Evolutionary conservation across 176 grass and related monocot species (phyloP), one percentile per base, ranked within the genome.

Genomic region (Cenchrus fungigraminus): DNA sequence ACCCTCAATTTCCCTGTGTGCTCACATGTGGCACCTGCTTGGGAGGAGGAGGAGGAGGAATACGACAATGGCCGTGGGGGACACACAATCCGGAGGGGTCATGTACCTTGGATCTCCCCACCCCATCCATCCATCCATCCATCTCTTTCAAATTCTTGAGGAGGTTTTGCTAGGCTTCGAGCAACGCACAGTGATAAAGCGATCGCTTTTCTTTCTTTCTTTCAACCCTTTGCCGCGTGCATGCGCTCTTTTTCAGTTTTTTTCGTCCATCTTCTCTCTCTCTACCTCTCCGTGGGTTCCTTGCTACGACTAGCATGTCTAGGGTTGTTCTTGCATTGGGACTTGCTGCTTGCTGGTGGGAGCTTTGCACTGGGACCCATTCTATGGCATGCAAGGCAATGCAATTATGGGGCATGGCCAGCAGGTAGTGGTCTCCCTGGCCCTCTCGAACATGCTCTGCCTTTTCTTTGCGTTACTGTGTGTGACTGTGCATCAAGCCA

Each of bases 21-120:
- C 25, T 25, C 25, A 25, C 25, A 25, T 25, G 25, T 25, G 25
- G 25, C 25, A 25, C 25, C 25, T 25, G 25, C 25, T 25, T 25
- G 25, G 25, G 25, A 25, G 25, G 9, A 1, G 13, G 2, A 16
- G 40, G 15, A 14, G 6, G 54, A 61, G 49, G 65, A 66, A 83
- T 74, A 78, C 10, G 84, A 86, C 82, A 85, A 83, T 28, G 11
- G 66, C 37, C 43, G 28, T 77, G 82, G 84, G 90, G 84, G 74
- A 89, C 87, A 87, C 55, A 87, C 63, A 81, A 92, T 92, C 91
- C 54, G 52, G 80, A 81, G 84, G 76, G 77, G 87, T 90, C 87
- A 50, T 73, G 84, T 90, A 73, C 84, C 16, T 90, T 72, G 81
- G 91, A 92, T 92, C 87, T 92, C 82, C 50, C 72, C 75, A 68